These are phyloP conservation scores for Oropetium thomaeum DNA, from an alignment of 176 grass and related monocot species.

Conservation along the genomic window DNA sequence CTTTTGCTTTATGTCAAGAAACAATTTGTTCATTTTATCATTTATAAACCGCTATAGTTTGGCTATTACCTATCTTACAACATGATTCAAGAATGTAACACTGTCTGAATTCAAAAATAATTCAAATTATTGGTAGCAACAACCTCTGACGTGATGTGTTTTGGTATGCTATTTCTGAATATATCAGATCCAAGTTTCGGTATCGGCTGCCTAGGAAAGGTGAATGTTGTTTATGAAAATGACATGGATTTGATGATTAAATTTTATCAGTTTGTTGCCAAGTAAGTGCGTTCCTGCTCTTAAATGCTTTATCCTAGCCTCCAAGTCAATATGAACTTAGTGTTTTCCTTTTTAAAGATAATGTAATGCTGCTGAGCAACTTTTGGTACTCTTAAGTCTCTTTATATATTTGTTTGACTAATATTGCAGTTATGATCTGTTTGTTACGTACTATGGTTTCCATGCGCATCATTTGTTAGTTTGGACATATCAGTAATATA, in stretches of 20 bases:
- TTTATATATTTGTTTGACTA: not conserved
- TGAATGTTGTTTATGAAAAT: constrained; percentile 62
- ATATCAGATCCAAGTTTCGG: constrained; percentile 81
- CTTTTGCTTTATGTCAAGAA: not conserved
- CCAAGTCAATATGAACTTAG: not conserved
- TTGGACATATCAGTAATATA: not conserved
- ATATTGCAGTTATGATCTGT: not conserved
- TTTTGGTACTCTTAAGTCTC: not conserved
- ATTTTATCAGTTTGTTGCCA: constrained; percentile 84
- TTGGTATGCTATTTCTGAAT: constrained; percentile 25
- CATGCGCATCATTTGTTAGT: not conserved
- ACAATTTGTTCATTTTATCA: not conserved
- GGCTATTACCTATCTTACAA: not conserved
- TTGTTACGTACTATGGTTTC: not conserved
- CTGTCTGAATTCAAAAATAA: not conserved
- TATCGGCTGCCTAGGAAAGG: constrained; percentile 79
- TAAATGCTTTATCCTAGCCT: not conserved
- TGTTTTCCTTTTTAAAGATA: not conserved
- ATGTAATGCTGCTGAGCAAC: not conserved
- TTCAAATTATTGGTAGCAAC: not conserved
- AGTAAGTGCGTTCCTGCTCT: constrained; percentile 44
- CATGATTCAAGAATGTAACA: not conserved
- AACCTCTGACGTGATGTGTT: not conserved
- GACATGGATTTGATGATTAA: constrained; percentile 85
- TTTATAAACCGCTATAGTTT: not conserved